phyloP scores from a whole-genome alignment of 1,284 basidiomycete species.

The Anthracocystis walkeri region DNA sequence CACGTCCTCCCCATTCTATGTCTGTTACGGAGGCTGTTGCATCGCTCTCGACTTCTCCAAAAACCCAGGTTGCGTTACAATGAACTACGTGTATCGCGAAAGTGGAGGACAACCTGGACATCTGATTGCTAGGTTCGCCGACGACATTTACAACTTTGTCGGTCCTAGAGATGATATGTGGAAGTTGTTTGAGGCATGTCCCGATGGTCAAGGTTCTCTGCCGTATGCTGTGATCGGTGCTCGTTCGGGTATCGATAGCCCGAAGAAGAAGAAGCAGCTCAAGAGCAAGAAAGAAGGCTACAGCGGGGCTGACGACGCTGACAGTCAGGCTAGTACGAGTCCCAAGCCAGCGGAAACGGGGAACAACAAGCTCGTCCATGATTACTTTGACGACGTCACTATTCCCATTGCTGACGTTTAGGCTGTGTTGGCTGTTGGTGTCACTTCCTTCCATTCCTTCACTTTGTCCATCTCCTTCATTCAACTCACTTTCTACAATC shows the following conservation, averaged over 20 bases:
- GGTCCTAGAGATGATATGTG: slow-evolving; percentile 24
- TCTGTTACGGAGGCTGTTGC: slow-evolving; percentile 36
- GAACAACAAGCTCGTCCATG: slow-evolving; percentile 1
- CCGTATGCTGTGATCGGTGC: slow-evolving; percentile 34
- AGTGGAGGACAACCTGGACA: slow-evolving; percentile 4
- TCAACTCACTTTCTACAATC: neutral
- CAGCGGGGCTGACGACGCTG: neutral
- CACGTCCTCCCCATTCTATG: neutral
- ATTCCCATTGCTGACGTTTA: slow-evolving; percentile 12
- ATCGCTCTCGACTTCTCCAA: slow-evolving; percentile 17
- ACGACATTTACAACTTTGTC: slow-evolving; percentile 4
- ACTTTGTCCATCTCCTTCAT: neutral
- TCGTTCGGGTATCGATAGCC: neutral
- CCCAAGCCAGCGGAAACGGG: neutral
- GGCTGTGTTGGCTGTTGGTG: neutral
- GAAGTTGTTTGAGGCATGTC: slow-evolving; percentile 16
- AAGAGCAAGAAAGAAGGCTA: neutral
- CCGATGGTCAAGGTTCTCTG: neutral
- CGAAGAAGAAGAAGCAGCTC: neutral
- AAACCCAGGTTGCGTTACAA: slow-evolving; percentile 14
- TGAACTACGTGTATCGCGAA: slow-evolving; percentile 10
- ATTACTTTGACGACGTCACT: slow-evolving; percentile 27
- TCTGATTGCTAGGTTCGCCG: slow-evolving; percentile 33
- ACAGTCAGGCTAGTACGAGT: neutral
- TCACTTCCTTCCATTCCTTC: neutral